Evolutionary conservation across 306 rosid species (phyloP).

Genomic region (Rosa lucieae): DNA sequence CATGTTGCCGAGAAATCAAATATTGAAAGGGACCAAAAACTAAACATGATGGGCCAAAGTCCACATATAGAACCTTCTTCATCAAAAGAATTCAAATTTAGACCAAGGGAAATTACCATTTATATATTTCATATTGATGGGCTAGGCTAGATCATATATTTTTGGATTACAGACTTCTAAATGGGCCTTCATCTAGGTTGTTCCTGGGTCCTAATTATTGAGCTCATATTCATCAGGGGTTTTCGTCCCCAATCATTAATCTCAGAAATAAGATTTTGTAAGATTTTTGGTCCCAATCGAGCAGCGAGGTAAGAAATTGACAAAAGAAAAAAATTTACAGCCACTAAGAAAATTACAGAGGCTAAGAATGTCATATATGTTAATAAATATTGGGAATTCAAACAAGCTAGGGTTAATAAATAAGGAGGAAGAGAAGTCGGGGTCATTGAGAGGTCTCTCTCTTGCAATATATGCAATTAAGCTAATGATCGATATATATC

Average conservation of each 20-base stretch:
- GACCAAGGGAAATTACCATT: not conserved
- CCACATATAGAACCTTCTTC: not conserved
- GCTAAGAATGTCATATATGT: too few species aligned
- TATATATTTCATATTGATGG: not conserved
- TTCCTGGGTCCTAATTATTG: not conserved
- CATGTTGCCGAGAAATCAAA: not conserved
- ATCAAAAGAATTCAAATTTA: not conserved
- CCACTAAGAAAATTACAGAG: too few species aligned
- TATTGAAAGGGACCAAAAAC: not conserved
- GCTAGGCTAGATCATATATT: not conserved
- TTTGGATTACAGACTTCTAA: too few species aligned
- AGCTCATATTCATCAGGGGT: not conserved
- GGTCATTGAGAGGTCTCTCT: conserved; percentile 39
- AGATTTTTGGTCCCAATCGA: not conserved
- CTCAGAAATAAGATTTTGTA: not conserved
- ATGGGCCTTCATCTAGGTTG: not conserved
- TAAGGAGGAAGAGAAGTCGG: not conserved
- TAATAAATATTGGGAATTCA: too few species aligned
- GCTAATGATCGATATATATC: not conserved
- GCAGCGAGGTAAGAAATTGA: not conserved
- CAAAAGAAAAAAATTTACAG: too few species aligned
- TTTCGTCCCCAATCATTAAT: not conserved
- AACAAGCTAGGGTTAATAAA: not conserved
- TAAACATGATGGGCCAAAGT: not conserved
- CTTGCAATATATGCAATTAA: conserved; percentile 12